Evolutionary conservation across 1,284 basidiomycete species (phyloP), one percentile per base, ranked within the genome.

Genomic region (Apiotrichum domesticum): DNA sequence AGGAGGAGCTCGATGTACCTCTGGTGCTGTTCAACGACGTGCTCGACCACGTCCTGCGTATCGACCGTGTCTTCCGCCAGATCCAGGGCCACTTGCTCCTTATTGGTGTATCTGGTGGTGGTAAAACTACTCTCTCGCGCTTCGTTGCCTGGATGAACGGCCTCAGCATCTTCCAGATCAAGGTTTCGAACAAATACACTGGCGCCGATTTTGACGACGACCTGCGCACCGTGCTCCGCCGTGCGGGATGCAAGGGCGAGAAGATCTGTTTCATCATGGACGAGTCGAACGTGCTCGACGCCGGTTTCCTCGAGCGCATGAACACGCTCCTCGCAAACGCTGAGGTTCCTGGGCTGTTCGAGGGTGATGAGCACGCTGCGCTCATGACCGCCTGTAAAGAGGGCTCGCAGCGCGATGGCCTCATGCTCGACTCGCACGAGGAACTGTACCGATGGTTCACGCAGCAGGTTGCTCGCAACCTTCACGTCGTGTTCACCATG

Each of bases 211-310:
- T 99, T 69, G 96, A 98, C 67, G 95, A 98, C 63, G 96, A 99
- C 72, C 81, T 99, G 47, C 85, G 96, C 35, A 88, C 86, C 0
- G 91, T 99, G 2, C 84, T 99, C 35, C 87, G 94, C 41, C 86
- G 96, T 34, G 82, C 95, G 0, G 97, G 96, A 6, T 96, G 93
- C 80, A 98, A 98, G 73, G 94, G 92, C 65, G 96, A 99, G 77
- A 98, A 98, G 78, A 88, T 99, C 43, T 98, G 93, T 73, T 99
- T 98, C 82, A 98, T 98, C 77, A 98, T 99, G 94, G 96, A 99
- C 75, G 96, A 99, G 75, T 96, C 92, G 1, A 98, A 99, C 69
- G 94, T 98, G 34, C 86, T 98, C 41, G 95, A 98, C 73, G 93
- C 96, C 5, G 96, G 96, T 55, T 98, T 98, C 81, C 79, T 99